These are phyloP conservation scores for Phaffia australis DNA, from an alignment of 768 basidiomycete genomes.

Conservation along the genomic window DNA sequence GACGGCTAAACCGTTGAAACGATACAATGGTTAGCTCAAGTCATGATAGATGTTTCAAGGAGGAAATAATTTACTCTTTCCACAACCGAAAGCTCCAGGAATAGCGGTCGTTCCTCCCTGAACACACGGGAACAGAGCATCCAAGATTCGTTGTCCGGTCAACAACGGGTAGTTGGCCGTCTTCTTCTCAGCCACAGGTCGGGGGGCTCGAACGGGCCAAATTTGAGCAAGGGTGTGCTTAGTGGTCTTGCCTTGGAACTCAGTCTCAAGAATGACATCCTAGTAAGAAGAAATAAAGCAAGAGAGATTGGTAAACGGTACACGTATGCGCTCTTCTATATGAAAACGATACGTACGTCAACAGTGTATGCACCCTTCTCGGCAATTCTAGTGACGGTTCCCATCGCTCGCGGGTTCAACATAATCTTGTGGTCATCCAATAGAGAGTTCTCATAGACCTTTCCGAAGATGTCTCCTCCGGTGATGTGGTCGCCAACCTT, in stretches of 20 bases:
- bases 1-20: slow-evolving; percentile 46
- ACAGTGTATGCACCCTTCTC: slow-evolving; percentile 90
- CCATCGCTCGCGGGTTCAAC: slow-evolving; percentile 84
- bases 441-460: slow-evolving; percentile 93
- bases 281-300: slow-evolving; percentile 34
- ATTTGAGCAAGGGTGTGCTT: slow-evolving; percentile 95
- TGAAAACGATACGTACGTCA: slow-evolving; percentile 49
- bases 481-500: slow-evolving; percentile 85
- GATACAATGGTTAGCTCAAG: neutral
- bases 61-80: slow-evolving; percentile 45
- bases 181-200: slow-evolving; percentile 89
- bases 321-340: no score
- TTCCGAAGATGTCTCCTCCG: slow-evolving; percentile 91
- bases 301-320: neutral
- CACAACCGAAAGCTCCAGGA: slow-evolving; percentile 97
- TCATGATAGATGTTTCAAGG: neutral
- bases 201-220: slow-evolving; percentile 97
- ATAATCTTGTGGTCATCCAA: slow-evolving; percentile 96
- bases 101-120: slow-evolving; percentile 95
- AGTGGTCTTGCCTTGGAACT: slow-evolving; percentile 88
- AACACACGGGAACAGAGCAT: slow-evolving; percentile 91
- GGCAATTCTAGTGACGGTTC: slow-evolving; percentile 84
- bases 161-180: slow-evolving; percentile 83
- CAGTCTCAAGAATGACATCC: slow-evolving; percentile 94
- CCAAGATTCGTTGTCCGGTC: slow-evolving; percentile 93